Evolutionary conservation across 768 basidiomycete genomes (phyloP).

Genomic region (Pholiota conissans): DNA sequence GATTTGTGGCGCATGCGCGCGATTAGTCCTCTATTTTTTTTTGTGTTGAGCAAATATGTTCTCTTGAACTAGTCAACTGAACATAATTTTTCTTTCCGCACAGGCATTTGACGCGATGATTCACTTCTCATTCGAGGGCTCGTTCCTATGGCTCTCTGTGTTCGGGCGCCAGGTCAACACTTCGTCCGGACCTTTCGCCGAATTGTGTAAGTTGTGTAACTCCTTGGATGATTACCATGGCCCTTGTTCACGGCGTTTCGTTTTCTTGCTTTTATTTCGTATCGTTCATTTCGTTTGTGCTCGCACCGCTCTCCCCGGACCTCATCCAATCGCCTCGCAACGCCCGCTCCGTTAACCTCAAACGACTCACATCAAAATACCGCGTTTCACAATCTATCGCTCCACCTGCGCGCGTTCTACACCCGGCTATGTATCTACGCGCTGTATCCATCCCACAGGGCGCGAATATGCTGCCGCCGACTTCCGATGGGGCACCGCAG

Average conservation of each 20-base stretch:
- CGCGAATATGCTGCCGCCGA: constrained; percentile 82
- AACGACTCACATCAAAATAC: no score
- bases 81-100: neutral
- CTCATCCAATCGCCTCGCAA: neutral
- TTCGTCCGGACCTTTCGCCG: constrained; percentile 66
- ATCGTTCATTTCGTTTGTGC: neutral
- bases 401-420: no score
- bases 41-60: no score
- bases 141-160: constrained; percentile 75
- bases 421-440: no score
- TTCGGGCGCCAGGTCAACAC: constrained; percentile 75
- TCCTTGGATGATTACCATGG: neutral
- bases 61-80: neutral
- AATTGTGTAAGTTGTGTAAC: constrained; percentile 59
- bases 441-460: no score
- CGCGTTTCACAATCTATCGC: no score
- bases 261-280: neutral
- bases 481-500: constrained; percentile 77
- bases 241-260: neutral
- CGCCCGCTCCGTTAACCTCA: neutral
- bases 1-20: no score
- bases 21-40: no score
- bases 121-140: constrained; percentile 78
- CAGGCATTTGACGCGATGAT: constrained; percentile 81
- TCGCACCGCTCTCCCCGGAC: neutral